Percentiles rank a stretch among this genome's conserved stretches.
These are phyloP conservation scores for Monosporascus sp. DNA, from an alignment of 2,329 filamentous ascomycete genomes.

Conservation along the genomic window DNA sequence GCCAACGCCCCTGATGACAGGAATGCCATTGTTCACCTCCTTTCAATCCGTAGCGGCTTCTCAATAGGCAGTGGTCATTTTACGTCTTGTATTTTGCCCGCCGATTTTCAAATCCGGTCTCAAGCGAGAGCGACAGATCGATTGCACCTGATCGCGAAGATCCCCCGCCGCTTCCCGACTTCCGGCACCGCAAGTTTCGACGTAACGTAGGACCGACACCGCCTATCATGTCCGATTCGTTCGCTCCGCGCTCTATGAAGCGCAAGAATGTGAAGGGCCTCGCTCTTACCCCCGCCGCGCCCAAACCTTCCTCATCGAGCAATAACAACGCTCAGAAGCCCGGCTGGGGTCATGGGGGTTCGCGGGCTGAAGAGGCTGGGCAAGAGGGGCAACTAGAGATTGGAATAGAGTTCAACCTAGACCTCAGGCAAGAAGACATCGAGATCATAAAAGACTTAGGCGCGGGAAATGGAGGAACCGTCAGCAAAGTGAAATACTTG, in stretches of 20 bases:
- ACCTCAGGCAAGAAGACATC: conserved; percentile 85
- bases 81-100: not conserved
- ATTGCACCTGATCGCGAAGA: not conserved
- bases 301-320: conserved; percentile 66
- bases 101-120: not conserved
- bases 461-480: conserved; percentile 92
- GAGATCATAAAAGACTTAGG: conserved; percentile 92
- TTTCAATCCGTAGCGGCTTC: not conserved
- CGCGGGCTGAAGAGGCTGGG: conserved; percentile 45
- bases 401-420: conserved; percentile 92
- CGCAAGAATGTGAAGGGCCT: conserved; percentile 98
- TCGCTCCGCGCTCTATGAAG: conserved; percentile 80
- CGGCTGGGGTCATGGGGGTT: conserved; percentile 34
- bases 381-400: conserved; percentile 74
- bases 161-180: not conserved
- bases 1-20: not conserved
- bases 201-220: conserved; percentile 1
- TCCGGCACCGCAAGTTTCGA: not conserved
- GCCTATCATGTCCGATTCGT: conserved; percentile 54
- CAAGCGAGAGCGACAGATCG: not conserved
- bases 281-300: conserved; percentile 72
- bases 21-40: not conserved
- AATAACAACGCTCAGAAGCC: conserved; percentile 57
- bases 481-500: conserved; percentile 95
- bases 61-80: not conserved